Conservation (phyloP, 1,139 yeast species). For the Yamadazyma oceani region DNA sequence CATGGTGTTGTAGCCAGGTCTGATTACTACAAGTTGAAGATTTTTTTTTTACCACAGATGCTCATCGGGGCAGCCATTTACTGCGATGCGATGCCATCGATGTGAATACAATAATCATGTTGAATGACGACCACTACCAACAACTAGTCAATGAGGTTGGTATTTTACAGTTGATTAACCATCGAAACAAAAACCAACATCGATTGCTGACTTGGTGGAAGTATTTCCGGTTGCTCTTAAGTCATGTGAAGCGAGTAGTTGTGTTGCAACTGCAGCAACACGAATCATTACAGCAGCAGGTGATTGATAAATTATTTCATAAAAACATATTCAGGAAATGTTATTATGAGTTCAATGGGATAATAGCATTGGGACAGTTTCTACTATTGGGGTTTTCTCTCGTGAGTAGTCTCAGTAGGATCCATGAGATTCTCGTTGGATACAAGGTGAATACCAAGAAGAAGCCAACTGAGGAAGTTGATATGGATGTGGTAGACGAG, state of each 20-base stretch:
- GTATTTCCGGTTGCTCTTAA: constrained; percentile 60
- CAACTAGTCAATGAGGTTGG: constrained; percentile 45
- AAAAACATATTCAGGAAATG: constrained; percentile 47
- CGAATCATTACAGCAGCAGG: constrained; percentile 15
- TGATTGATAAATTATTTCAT: constrained; percentile 32
- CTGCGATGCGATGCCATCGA: neutral
- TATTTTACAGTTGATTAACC: constrained; percentile 61
- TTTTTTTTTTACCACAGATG: constrained; percentile 6
- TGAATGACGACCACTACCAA: neutral
- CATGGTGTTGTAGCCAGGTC: constrained; percentile 2
- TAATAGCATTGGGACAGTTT: constrained; percentile 77
- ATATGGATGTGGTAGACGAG: neutral
- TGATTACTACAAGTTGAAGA: neutral
- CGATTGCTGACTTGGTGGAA: constrained; percentile 77
- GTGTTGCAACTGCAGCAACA: constrained; percentile 5
- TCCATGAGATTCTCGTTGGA: constrained; percentile 33
- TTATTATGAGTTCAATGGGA: constrained; percentile 62
- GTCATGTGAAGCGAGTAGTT: constrained; percentile 47
- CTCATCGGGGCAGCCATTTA: too few species aligned
- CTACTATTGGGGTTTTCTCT: constrained; percentile 71
- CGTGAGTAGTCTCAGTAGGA: constrained; percentile 54
- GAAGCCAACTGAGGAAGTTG: constrained; percentile 7
- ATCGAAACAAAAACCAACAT: constrained; percentile 77
- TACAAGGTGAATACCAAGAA: constrained; percentile 14
- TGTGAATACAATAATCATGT: neutral